Base-by-base conservation (phyloP, 1,284 basidiomycete species). In the Blastosporella zonata region DNA sequence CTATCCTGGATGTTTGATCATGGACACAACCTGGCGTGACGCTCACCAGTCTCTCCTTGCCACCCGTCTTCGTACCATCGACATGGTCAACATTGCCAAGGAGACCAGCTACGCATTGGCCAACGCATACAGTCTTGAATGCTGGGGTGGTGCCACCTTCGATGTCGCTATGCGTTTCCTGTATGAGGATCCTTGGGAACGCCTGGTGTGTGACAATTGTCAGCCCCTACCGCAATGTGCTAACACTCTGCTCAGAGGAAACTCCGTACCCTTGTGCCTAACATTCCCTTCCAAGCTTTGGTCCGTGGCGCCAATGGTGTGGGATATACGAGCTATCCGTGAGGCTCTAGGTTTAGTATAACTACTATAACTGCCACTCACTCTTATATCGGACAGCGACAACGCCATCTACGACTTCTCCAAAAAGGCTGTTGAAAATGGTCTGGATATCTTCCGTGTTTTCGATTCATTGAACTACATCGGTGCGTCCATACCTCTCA, bases 161-260 rank as follows among this genome's bases (percentile, higher is more conserved):
- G 97, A 99, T 69, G 97, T 99, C 42, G 90, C 97, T 27, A 98
- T 99, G 96, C 87, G 96, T 49, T 99, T 99, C 89, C 75, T 99
- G 66, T 98, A 99, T 69, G 97, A 99, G 70, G 97, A 99, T 72
- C 97, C 97, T 62, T 99, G 97, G 97, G 96, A 98, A 69, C 84
- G 97, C 61, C 75, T 99, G 73, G 89, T 90, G 56, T 40, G 82
- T 31, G 3, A 12, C 74, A 7, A 13, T 28, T 38, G 29, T 10
- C 25, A 31, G 12, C 21, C 18, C 21, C 46, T n/a, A 12, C 7
- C 22, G 33, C 3, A 17, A n/a, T 31, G 6, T 29, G 23, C 29
- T 57, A 21, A 8, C 53, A 22, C 20, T 38, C 33, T 39, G 40
- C 42, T 7, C 48, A 92, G 87, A 87, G 97, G 59, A 90, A 90